Conservation (phyloP, 768 basidiomycete genomes). For the Rhizopogon vesiculosus region DNA sequence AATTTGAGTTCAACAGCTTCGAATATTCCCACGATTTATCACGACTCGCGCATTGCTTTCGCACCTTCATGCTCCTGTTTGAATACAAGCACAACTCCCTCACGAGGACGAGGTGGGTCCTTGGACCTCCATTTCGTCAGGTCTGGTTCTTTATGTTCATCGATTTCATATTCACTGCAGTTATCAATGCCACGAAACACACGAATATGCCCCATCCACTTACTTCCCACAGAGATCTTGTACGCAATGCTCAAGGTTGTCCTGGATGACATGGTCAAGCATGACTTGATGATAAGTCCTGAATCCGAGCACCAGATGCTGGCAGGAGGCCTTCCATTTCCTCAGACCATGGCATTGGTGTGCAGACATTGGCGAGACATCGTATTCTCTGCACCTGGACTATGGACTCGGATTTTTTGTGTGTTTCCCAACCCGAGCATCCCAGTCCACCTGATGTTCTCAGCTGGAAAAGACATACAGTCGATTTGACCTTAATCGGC, state of each 20-base stretch:
- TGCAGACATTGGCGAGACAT: background rate
- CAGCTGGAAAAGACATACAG: background rate
- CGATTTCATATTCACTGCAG: no score
- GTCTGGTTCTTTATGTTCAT: no score
- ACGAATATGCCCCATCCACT: background rate
- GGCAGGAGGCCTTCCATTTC: background rate
- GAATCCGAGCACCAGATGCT: background rate
- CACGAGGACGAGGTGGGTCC: no score
- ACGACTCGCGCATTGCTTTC: no score
- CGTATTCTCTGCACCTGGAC: background rate
- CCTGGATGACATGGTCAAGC: background rate
- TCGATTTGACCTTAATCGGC: background rate
- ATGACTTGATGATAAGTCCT: background rate
- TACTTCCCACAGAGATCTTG: background rate
- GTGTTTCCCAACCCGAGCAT: no score
- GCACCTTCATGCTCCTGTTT: no score
- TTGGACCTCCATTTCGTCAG: no score
- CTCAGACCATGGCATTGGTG: background rate
- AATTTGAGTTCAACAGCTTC: no score
- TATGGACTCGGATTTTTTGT: background rate
- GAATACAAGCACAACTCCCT: no score
- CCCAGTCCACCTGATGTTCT: no score
- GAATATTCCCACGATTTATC: no score
- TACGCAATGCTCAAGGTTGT: background rate
- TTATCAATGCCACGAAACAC: no score